Conservation (phyloP, 768 basidiomycete species). For the Suillus subalutaceus region DNA sequence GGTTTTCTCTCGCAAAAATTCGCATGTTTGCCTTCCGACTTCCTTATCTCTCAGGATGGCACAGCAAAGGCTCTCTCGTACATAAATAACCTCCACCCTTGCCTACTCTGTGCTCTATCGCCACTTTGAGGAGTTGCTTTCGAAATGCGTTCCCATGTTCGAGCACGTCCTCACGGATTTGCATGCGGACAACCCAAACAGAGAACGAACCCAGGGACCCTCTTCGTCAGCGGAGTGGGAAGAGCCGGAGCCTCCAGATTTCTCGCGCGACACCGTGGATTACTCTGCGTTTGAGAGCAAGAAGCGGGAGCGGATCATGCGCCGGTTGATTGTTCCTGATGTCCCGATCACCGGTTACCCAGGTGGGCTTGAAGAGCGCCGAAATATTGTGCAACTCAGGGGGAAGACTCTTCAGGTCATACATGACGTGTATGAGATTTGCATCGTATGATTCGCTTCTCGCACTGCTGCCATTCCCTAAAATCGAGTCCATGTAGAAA, state of each 20-base stretch:
- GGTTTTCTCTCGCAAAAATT: conserved; percentile 45
- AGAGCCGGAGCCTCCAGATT: conserved; percentile 50
- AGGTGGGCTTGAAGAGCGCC: conserved; percentile 48
- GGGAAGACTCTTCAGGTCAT: conserved; percentile 47
- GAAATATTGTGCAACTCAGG: conserved; percentile 39
- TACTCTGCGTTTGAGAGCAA: conserved; percentile 47
- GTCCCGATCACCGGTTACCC: conserved; percentile 45
- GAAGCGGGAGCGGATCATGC: conserved; percentile 45
- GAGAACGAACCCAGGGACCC: conserved; percentile 44
- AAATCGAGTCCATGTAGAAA: conserved; percentile 24
- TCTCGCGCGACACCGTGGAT: conserved; percentile 52
- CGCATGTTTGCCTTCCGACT: conserved; percentile 48
- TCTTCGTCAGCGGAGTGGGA: conserved; percentile 49
- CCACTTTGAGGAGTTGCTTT: conserved; percentile 37
- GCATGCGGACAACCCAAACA: conserved; percentile 49
- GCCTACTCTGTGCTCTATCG: conserved; percentile 32
- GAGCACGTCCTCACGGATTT: conserved; percentile 56
- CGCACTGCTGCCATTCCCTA: neutral
- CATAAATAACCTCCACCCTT: conserved; percentile 55
- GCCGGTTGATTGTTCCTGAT: conserved; percentile 49
- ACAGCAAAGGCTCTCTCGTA: conserved; percentile 44
- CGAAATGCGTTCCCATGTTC: conserved; percentile 48
- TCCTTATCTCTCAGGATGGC: conserved; percentile 37
- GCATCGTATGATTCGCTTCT: conserved; percentile 38
- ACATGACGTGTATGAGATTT: conserved; percentile 42